These are phyloP conservation scores for Fraxinus albicans DNA, from an alignment of 305 asterid species.

Conservation along the genomic window DNA sequence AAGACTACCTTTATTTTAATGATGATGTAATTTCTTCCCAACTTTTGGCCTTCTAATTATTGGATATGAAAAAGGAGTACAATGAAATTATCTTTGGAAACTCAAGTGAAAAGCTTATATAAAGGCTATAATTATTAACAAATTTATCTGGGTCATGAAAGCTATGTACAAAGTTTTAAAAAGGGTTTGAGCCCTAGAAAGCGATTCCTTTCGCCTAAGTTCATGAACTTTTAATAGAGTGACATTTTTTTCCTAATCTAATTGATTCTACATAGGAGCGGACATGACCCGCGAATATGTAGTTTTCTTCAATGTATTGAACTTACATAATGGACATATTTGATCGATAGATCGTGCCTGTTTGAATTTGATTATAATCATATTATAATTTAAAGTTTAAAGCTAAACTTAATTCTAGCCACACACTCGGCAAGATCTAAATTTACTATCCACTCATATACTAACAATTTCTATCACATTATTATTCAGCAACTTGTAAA, in stretches of 20 bases:
- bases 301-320: not conserved
- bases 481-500: too few relatives aligned
- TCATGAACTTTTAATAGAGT: not conserved
- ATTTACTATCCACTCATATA: too few relatives aligned
- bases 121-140: not conserved
- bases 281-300: not conserved
- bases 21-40: not conserved
- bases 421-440: not conserved
- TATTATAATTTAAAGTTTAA: not conserved
- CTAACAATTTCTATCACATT: not conserved
- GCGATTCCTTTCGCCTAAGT: not conserved
- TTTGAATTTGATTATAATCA: not conserved
- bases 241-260: not conserved
- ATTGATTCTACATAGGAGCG: not conserved
- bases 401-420: not conserved
- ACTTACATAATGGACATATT: not conserved
- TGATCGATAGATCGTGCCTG: not conserved
- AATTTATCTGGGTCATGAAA: conserved; percentile 18
- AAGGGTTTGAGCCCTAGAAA: not conserved
- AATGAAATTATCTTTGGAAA: not conserved
- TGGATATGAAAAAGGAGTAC: not conserved
- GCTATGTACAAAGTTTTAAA: conserved; percentile 10
- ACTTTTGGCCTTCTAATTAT: not conserved
- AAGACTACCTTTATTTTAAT: not conserved
- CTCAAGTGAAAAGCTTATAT: not conserved